Conservation (phyloP, 2,329 filamentous ascomycete species). For the Penicillium sp. region DNA sequence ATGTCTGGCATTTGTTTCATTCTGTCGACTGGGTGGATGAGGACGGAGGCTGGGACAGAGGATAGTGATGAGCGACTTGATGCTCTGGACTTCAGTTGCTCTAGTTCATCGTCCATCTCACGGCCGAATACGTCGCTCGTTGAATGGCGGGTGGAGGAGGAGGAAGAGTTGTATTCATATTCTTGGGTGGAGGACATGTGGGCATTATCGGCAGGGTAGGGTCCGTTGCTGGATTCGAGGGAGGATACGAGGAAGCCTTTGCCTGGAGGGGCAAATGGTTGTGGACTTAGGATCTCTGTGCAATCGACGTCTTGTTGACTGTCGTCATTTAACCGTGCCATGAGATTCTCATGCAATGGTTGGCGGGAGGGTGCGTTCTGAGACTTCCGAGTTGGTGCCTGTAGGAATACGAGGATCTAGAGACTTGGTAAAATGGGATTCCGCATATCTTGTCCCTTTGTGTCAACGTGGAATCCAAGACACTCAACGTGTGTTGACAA, state of each 20-base stretch:
- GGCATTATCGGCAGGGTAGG: slow-evolving; percentile 11
- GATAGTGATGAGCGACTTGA: slow-evolving; percentile 43
- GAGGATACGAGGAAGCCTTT: slow-evolving; percentile 19
- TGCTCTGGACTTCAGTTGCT: slow-evolving; percentile 24
- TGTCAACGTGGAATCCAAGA: slow-evolving; percentile 4
- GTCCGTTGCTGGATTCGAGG: slow-evolving; percentile 14
- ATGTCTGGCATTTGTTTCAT: slow-evolving; percentile 19
- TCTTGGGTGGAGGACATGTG: slow-evolving; percentile 19
- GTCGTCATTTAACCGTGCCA: slow-evolving; percentile 18
- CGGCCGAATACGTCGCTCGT: slow-evolving; percentile 24
- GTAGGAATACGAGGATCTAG: not conserved
- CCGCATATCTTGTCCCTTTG: not conserved
- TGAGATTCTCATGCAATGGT: slow-evolving; percentile 5
- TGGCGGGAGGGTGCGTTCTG: not conserved
- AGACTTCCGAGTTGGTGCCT: not conserved
- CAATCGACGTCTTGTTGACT: slow-evolving; percentile 4
- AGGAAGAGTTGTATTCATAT: slow-evolving; percentile 33
- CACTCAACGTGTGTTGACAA: slow-evolving; percentile 12
- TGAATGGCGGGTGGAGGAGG: slow-evolving; percentile 31
- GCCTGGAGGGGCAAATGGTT: slow-evolving; percentile 15
- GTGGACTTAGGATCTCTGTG: slow-evolving; percentile 21
- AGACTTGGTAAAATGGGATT: not conserved
- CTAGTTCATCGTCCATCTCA: slow-evolving; percentile 28
- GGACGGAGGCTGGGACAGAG: slow-evolving; percentile 39
- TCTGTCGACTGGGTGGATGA: slow-evolving; percentile 30